These are phyloP conservation scores for Melampsora americana DNA, from an alignment of 1,284 basidiomycete species.

Conservation along the genomic window DNA sequence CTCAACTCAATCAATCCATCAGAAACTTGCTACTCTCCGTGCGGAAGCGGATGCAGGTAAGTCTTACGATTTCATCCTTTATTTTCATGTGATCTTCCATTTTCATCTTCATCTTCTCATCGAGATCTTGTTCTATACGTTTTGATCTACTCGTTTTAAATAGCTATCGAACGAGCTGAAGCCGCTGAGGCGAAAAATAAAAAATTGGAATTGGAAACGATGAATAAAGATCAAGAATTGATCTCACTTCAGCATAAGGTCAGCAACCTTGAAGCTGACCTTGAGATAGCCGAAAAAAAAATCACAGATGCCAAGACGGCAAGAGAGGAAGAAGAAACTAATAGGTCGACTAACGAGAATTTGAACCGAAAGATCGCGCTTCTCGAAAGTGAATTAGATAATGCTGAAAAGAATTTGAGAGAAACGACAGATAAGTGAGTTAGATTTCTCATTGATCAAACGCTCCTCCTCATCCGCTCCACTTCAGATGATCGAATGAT, in stretches of 20 bases:
- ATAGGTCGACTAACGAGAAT: slow-evolving; percentile 71
- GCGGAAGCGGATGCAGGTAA: slow-evolving; percentile 79
- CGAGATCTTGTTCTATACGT: no score
- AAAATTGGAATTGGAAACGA: slow-evolving; percentile 69
- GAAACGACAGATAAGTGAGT: slow-evolving; percentile 95
- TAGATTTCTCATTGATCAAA: background rate
- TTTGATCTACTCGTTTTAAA: background rate
- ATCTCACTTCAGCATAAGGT: slow-evolving; percentile 77
- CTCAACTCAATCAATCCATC: slow-evolving; percentile 10
- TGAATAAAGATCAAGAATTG: slow-evolving; percentile 85
- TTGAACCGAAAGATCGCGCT: slow-evolving; percentile 81
- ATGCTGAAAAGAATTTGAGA: slow-evolving; percentile 92
- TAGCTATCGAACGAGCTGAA: slow-evolving; percentile 52
- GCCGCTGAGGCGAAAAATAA: slow-evolving; percentile 53
- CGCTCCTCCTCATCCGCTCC: background rate
- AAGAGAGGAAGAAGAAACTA: slow-evolving; percentile 69
- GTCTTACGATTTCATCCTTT: slow-evolving; percentile 66
- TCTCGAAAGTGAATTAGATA: slow-evolving; percentile 91
- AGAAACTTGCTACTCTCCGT: slow-evolving; percentile 67
- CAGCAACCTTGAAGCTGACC: slow-evolving; percentile 65
- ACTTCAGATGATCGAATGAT: background rate
- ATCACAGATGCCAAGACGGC: slow-evolving; percentile 69
- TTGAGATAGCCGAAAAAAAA: slow-evolving; percentile 74
- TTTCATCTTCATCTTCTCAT: background rate
- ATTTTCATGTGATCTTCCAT: background rate